Evolutionary conservation across 345 rosid species (phyloP), one percentile per base, ranked within the genome.

Genomic region (Murraya koenigii): DNA sequence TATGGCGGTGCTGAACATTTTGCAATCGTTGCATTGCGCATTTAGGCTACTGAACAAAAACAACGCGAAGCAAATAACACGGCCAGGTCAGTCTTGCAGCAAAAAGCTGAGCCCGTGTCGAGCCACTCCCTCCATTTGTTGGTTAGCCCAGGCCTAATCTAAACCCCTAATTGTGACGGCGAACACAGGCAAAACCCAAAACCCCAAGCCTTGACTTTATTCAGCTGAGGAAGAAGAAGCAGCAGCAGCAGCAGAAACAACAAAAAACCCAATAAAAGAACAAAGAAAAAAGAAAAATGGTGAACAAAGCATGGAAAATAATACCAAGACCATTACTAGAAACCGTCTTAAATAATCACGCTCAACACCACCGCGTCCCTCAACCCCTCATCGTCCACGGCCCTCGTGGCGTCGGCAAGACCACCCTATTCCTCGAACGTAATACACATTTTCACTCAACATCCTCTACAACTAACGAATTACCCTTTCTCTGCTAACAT

Each of bases 381-480:
- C 99, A 97, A 78, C 91, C 97, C 23, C 97, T 97, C 81, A 85
- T 97, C 80, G 86, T 94, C 87, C 98, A 94, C 62, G 98, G 99
- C 61, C 99, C 99, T 75, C 93, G 99, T 30, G 99, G 99, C 85
- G 93, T 86, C 83, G 97, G 98, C 89, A 96, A 96, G 81, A 96
- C 99, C 82, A 94, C 99, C 22, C 87, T 96, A 69, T 79, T 96
- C 83, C 92, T 92, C 28, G 95, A 96, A 70, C 93, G 98, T 94
- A 89, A 47, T 19, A 28, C 23, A 33, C 55, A 15, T 39, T 2
- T 25, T 2, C 14, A 25, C 22, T 14, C 22, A 14, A n/a, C 22
- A 23, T n/a, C 15, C 28, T 0, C 7, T 11, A 23, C 7, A 39
- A 39, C 20, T 1, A 2, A n/a, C 14, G n/a, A 67, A 11, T 67